Percentiles rank a stretch among this genome's conserved stretches.
phyloP scores from a whole-genome alignment of 2,329 filamentous ascomycete genomes.

The Aureobasidium sp. region DNA sequence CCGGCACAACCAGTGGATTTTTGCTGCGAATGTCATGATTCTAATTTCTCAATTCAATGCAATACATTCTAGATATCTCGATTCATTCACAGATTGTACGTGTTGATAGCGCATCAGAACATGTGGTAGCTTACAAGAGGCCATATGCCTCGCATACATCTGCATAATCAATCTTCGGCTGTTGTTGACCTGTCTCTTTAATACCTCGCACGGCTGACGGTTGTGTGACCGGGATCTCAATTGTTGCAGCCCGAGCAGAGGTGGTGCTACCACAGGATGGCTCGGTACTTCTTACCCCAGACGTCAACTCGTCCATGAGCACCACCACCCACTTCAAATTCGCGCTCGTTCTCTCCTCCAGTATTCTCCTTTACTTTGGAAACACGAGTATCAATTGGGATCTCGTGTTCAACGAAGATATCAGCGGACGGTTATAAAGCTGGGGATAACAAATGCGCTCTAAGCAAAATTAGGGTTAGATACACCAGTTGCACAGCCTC shows the following conservation, averaged over 20 bases:
- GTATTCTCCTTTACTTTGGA: neutral
- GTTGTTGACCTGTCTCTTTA: neutral
- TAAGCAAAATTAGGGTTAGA: slow-evolving; percentile 7
- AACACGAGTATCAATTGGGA: neutral
- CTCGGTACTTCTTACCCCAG: too few species aligned
- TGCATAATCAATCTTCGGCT: neutral
- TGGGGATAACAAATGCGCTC: neutral
- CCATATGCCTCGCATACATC: neutral
- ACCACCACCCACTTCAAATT: neutral
- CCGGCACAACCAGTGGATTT: too few species aligned
- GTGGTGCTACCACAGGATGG: neutral
- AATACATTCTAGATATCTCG: neutral
- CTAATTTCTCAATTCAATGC: neutral
- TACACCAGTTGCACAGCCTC: slow-evolving; percentile 4
- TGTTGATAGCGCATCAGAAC: neutral
- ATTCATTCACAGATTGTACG: neutral
- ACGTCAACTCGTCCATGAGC: neutral
- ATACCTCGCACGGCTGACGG: neutral
- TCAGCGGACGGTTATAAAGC: neutral
- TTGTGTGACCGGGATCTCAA: neutral
- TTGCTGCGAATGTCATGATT: neutral
- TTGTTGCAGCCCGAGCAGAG: neutral
- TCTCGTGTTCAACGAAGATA: neutral
- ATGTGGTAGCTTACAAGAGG: neutral
- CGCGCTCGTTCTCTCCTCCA: too few species aligned